Evolutionary conservation across 805 yeast species (phyloP).

Genomic region (Barnettozyma siamensis): DNA sequence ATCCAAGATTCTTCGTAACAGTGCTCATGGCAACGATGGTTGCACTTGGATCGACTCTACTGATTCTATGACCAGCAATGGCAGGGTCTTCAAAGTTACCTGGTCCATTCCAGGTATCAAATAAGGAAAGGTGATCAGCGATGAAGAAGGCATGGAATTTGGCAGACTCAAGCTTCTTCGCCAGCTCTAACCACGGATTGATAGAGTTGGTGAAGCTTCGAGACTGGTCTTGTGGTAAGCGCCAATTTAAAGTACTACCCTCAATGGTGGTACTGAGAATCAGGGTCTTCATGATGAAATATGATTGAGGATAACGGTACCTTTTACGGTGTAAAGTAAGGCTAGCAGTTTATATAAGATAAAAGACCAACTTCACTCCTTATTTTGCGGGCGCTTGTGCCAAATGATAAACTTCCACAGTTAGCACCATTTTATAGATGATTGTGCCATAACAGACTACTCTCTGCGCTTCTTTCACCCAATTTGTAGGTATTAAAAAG

Average conservation of each 20-base stretch:
- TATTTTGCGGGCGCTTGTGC: no score
- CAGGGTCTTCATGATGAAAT: conserved; percentile 21
- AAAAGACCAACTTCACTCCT: no score
- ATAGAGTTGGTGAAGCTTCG: conserved; percentile 16
- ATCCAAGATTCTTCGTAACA: conserved; percentile 31
- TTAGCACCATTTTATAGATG: no score
- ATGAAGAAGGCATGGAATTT: conserved; percentile 34
- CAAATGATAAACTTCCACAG: no score
- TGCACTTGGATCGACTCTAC: conserved; percentile 35
- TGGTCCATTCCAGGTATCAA: conserved; percentile 33
- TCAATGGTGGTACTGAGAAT: conserved; percentile 29
- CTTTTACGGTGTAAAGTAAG: no score
- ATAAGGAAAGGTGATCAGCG: conserved; percentile 37
- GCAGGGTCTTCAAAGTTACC: conserved; percentile 13
- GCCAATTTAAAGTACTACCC: conserved; percentile 34
- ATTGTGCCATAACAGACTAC: no score
- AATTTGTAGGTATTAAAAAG: no score
- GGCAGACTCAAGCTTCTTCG: conserved; percentile 31
- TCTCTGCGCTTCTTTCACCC: no score
- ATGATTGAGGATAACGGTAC: no score
- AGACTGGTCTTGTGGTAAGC: conserved; percentile 31
- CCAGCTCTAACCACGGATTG: conserved; percentile 33
- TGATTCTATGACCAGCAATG: conserved; percentile 28
- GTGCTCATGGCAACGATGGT: conserved; percentile 37
- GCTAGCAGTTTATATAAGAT: no score